Evolutionary conservation across 2,329 filamentous ascomycete genomes (phyloP).

Genomic region (Capronia epimyces): DNA sequence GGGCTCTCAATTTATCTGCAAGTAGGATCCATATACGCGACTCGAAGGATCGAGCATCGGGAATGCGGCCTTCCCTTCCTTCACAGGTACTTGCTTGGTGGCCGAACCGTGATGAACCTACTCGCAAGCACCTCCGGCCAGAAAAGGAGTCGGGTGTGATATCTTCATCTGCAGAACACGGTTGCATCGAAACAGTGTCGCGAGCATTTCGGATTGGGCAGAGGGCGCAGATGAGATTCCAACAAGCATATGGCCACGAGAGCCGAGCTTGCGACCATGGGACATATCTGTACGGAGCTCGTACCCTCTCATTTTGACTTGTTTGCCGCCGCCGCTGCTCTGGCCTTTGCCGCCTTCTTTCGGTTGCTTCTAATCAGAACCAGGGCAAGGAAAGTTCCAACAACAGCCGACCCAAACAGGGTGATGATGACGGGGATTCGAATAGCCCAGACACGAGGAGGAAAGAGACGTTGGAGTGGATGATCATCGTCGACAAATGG

Average conservation of each 20-base stretch:
- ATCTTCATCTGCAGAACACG: too few species aligned
- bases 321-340: constrained; percentile 66
- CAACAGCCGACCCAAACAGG: constrained; percentile 83
- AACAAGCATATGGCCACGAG: background rate
- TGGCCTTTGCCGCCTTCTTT: constrained; percentile 94
- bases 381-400: constrained; percentile 89
- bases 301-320: constrained; percentile 46
- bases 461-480: constrained; percentile 89
- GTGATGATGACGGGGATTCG: constrained; percentile 96
- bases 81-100: too few species aligned
- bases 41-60: too few species aligned
- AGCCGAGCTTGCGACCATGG: background rate
- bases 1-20: too few species aligned
- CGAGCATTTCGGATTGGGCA: background rate
- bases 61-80: too few species aligned
- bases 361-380: constrained; percentile 99
- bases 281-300: background rate
- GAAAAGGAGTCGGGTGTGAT: too few species aligned
- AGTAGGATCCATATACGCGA: too few species aligned
- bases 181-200: background rate
- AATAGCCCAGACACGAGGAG: constrained; percentile 96
- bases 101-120: too few species aligned
- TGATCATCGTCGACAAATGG: constrained; percentile 96
- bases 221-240: background rate
- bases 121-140: too few species aligned